A percentile compares a stretch with the other conserved stretches of the same genome.
Evolutionary conservation across 352 stramenopile species (phyloP).

Genomic region (Pythium grandisporangium): DNA sequence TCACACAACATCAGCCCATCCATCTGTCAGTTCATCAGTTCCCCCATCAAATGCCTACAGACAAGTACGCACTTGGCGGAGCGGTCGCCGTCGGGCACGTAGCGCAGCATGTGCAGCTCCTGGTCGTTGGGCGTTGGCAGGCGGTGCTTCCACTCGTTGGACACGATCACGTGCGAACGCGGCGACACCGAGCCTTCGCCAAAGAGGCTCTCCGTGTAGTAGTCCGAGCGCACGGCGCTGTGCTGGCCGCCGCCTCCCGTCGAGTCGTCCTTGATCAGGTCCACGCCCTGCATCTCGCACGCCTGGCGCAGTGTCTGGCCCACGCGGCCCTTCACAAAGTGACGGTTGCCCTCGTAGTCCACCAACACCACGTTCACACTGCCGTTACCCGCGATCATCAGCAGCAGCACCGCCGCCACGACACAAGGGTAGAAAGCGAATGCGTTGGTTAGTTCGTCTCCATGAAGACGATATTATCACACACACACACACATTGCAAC

Average conservation of each 20-base stretch:
- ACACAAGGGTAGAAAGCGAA: too few relatives aligned
- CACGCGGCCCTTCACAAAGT: conserved; percentile 70
- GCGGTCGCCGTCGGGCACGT: conserved; percentile 74
- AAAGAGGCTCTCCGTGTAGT: conserved; percentile 86
- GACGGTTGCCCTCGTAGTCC: conserved; percentile 83
- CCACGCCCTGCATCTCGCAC: conserved; percentile 70
- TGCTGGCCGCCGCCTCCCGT: conserved; percentile 63
- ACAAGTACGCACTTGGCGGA: conserved; percentile 52
- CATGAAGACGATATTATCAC: too few relatives aligned
- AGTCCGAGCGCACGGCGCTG: conserved; percentile 55
- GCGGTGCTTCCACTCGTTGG: conserved; percentile 85
- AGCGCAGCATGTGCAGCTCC: conserved; percentile 73
- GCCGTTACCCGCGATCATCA: not conserved
- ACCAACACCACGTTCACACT: conserved; percentile 82
- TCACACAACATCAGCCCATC: not conserved
- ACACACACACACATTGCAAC: too few relatives aligned
- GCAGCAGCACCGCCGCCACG: not conserved
- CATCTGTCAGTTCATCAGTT: conserved; percentile 8
- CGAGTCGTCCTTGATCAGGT: conserved; percentile 81
- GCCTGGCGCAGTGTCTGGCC: conserved; percentile 78
- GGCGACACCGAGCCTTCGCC: conserved; percentile 70
- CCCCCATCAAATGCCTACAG: too few relatives aligned
- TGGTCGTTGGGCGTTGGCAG: conserved; percentile 52
- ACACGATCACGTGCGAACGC: conserved; percentile 82
- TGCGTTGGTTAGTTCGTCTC: too few relatives aligned